Percentiles rank a stretch among this genome's conserved stretches.
Conservation (phyloP, 2,329 filamentous ascomycete genomes). For the Neofusicoccum umdonicola region DNA sequence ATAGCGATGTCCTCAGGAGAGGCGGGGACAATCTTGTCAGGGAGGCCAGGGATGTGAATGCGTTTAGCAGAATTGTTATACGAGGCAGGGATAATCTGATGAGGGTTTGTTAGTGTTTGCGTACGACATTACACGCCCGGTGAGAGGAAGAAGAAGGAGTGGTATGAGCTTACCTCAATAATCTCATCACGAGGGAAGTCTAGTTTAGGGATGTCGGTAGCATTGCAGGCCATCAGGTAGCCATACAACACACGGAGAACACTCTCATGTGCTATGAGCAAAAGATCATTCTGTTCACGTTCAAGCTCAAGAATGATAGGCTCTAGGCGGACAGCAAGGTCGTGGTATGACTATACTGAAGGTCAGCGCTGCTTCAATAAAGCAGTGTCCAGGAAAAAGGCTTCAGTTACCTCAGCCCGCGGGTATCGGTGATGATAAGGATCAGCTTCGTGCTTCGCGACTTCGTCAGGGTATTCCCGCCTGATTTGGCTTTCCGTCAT, state of each 20-base stretch:
- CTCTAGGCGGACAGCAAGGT: slow-evolving; percentile 94
- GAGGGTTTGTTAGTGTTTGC: neutral
- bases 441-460: slow-evolving; percentile 87
- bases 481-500: slow-evolving; percentile 82
- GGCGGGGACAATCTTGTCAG: slow-evolving; percentile 65
- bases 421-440: slow-evolving; percentile 97
- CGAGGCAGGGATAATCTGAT: slow-evolving; percentile 83
- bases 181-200: slow-evolving; percentile 96
- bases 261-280: slow-evolving; percentile 97
- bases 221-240: slow-evolving; percentile 97
- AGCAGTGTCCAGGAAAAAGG: slow-evolving; percentile 23
- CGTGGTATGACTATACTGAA: slow-evolving; percentile 78
- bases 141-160: neutral
- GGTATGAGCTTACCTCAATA: slow-evolving; percentile 66
- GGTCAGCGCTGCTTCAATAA: neutral
- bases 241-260: slow-evolving; percentile 96
- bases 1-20: slow-evolving; percentile 81
- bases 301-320: slow-evolving; percentile 97
- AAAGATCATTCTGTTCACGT: slow-evolving; percentile 92
- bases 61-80: slow-evolving; percentile 96
- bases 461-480: slow-evolving; percentile 81
- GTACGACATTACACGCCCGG: slow-evolving; percentile 4
- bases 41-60: slow-evolving; percentile 74
- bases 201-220: slow-evolving; percentile 87
- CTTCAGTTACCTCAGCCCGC: slow-evolving; percentile 70